Conservation (phyloP, 257 asterid genomes). For the Rauvolfia tetraphylla region DNA sequence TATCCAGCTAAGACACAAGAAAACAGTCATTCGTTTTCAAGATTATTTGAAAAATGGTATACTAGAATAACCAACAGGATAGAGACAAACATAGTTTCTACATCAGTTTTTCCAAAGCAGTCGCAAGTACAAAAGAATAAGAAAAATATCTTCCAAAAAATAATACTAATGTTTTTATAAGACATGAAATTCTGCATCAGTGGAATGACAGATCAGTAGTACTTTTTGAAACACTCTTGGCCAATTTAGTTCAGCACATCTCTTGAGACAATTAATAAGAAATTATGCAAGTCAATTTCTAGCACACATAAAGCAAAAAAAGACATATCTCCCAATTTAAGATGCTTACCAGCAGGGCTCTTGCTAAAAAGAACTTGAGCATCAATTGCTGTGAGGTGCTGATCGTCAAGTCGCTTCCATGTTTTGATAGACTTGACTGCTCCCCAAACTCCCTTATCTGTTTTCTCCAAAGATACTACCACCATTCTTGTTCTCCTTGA, state of each 20-base stretch:
- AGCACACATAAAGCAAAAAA: neutral
- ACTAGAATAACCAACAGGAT: neutral
- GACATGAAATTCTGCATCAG: neutral
- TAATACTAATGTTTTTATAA: neutral
- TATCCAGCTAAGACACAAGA: neutral
- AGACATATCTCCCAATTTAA: too few species aligned
- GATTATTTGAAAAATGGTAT: neutral
- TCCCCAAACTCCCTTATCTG: conserved; percentile 76
- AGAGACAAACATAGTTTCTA: neutral
- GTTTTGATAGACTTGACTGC: conserved; percentile 70
- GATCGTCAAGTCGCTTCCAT: conserved; percentile 83
- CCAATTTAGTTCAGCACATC: neutral
- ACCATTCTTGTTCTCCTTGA: conserved; percentile 93
- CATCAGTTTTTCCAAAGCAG: neutral
- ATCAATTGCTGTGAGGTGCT: conserved; percentile 61
- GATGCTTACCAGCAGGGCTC: conserved; percentile 37
- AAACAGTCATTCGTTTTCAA: neutral
- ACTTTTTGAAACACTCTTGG: neutral
- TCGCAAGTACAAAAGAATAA: neutral
- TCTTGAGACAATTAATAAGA: neutral
- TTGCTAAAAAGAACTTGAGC: conserved; percentile 81
- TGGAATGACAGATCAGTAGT: neutral
- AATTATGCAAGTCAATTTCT: neutral
- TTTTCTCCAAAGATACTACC: conserved; percentile 63
- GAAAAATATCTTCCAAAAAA: neutral